Conservation (phyloP, 768 basidiomycete genomes). For the Boletus edulis region DNA sequence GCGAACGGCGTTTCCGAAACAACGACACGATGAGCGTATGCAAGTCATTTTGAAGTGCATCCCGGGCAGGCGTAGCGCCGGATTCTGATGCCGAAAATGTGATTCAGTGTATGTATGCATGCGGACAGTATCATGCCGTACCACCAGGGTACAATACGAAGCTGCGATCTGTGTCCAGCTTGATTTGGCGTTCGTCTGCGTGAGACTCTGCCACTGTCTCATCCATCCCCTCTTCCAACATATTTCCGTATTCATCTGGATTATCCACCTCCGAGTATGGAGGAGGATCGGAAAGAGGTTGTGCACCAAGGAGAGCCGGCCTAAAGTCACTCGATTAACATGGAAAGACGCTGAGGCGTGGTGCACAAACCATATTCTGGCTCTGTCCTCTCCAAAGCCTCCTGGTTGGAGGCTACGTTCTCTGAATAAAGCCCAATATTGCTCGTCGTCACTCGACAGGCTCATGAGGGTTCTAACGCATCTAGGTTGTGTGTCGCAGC, state of each 20-base stretch:
- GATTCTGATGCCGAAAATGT: slow-evolving; percentile 16
- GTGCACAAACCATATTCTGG: slow-evolving; percentile 51
- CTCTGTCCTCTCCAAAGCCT: slow-evolving; percentile 62
- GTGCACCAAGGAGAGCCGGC: slow-evolving; percentile 30
- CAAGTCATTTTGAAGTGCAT: slow-evolving; percentile 61
- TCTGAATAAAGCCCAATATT: slow-evolving; percentile 49
- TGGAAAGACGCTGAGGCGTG: slow-evolving; percentile 1
- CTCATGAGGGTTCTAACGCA: slow-evolving; percentile 20
- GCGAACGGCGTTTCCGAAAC: slow-evolving; percentile 66
- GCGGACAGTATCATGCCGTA: slow-evolving; percentile 32
- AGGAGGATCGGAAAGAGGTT: slow-evolving; percentile 40
- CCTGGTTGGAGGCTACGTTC: slow-evolving; percentile 49
- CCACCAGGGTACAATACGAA: slow-evolving; percentile 93
- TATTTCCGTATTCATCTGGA: not conserved
- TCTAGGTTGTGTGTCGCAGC: not conserved
- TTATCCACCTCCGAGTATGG: slow-evolving; percentile 25
- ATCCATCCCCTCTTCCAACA: not conserved
- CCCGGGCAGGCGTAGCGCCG: slow-evolving; percentile 29
- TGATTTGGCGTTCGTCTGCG: slow-evolving; percentile 82
- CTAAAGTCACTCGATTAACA: slow-evolving; percentile 24
- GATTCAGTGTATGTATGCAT: slow-evolving; percentile 9
- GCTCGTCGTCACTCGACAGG: slow-evolving; percentile 19
- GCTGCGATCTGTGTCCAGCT: slow-evolving; percentile 86
- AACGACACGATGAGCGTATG: slow-evolving; percentile 71
- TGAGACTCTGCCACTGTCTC: slow-evolving; percentile 37